Evolutionary conservation across 2,329 filamentous ascomycete genomes (phyloP).

Genomic region (Stagonosporopsis cucurbitacearum): DNA sequence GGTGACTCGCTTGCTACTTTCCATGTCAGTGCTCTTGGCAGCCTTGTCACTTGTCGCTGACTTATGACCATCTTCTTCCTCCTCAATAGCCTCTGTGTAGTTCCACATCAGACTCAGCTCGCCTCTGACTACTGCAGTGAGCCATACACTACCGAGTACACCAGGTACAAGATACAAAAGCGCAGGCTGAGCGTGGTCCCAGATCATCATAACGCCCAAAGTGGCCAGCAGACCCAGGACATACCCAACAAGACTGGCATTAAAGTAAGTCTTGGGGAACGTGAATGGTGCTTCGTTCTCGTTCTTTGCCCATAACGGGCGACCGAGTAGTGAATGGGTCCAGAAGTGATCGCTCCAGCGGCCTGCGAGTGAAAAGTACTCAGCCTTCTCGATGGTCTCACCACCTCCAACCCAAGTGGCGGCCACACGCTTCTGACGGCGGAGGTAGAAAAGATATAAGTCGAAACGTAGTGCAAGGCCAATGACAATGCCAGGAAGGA

Average conservation of each 20-base stretch:
- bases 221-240: constrained; percentile 78
- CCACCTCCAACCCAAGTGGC: constrained; percentile 17
- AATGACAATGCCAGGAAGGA: constrained; percentile 90
- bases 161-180: constrained; percentile 91
- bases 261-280: constrained; percentile 88
- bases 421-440: constrained; percentile 59
- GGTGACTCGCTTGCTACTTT: constrained; percentile 12
- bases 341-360: constrained; percentile 87
- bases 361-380: constrained; percentile 62
- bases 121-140: constrained; percentile 72
- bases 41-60: constrained; percentile 10
- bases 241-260: constrained; percentile 78
- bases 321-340: constrained; percentile 57
- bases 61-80: constrained; percentile 32
- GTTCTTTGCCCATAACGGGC: constrained; percentile 30
- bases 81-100: constrained; percentile 72
- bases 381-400: constrained; percentile 44
- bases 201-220: constrained; percentile 76
- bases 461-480: constrained; percentile 90
- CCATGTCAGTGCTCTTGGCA: constrained; percentile 6
- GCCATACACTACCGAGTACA: constrained; percentile 76
- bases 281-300: constrained; percentile 41
- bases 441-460: constrained; percentile 80
- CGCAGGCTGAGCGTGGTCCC: constrained; percentile 84
- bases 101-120: constrained; percentile 79